These are phyloP conservation scores for Adansonia digitata DNA, from an alignment of 345 rosid species.

Conservation along the genomic window DNA sequence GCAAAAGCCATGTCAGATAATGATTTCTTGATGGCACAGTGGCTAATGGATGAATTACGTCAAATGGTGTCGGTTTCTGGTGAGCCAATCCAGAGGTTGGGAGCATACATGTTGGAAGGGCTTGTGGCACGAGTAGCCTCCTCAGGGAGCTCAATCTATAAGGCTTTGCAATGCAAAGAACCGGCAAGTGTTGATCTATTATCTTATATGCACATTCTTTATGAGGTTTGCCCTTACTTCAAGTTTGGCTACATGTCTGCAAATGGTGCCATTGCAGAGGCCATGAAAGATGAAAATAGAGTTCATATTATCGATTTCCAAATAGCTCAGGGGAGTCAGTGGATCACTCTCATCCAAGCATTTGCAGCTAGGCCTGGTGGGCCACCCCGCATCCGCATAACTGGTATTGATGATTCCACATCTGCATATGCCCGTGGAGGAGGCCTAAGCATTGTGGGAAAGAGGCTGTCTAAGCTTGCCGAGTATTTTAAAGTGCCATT, in stretches of 20 bases:
- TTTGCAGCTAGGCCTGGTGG: slow-evolving; percentile 92
- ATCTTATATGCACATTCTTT: slow-evolving; percentile 69
- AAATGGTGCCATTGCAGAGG: slow-evolving; percentile 94
- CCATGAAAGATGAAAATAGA: slow-evolving; percentile 76
- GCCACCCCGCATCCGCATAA: slow-evolving; percentile 75
- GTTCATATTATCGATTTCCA: slow-evolving; percentile 91
- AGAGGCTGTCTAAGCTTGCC: slow-evolving; percentile 60
- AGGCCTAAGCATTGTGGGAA: slow-evolving; percentile 56
- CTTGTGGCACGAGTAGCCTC: slow-evolving; percentile 78
- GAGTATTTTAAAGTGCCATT: slow-evolving; percentile 66
- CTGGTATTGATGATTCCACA: slow-evolving; percentile 63
- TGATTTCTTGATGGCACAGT: slow-evolving; percentile 55
- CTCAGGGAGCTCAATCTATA: slow-evolving; percentile 77
- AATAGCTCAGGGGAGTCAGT: slow-evolving; percentile 85
- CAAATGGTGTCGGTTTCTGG: slow-evolving; percentile 88
- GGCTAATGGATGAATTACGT: slow-evolving; percentile 63
- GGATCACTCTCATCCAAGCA: slow-evolving; percentile 87
- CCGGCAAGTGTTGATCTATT: slow-evolving; percentile 67
- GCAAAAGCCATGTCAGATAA: slow-evolving; percentile 80
- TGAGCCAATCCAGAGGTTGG: slow-evolving; percentile 91
- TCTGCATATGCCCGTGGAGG: slow-evolving; percentile 93
- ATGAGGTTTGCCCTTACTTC: slow-evolving; percentile 89
- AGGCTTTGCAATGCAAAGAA: slow-evolving; percentile 59
- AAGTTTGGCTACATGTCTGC: slow-evolving; percentile 96
- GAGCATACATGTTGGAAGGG: slow-evolving; percentile 93